Conservation (phyloP, 768 basidiomycete species). For the Tricholoma hemisulphureum region DNA sequence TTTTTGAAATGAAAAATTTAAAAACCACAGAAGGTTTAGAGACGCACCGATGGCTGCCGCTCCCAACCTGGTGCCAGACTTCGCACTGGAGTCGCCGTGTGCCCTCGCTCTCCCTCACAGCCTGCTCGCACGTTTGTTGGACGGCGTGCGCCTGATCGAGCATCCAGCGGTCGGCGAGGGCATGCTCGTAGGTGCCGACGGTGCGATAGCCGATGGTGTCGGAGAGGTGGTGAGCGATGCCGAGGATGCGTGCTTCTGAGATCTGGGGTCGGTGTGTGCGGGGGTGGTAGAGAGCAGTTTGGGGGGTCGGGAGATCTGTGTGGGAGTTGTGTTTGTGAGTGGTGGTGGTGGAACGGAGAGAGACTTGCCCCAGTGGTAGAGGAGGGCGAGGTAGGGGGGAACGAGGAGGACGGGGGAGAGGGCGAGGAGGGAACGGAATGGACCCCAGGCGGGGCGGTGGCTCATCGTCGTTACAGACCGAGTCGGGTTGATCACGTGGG, state of each 20-base stretch:
- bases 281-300: constrained; percentile 58
- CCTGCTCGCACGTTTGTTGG: constrained; percentile 57
- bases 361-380: constrained; percentile 48
- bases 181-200: constrained; percentile 88
- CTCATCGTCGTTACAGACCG: too few relatives aligned
- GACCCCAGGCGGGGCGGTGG: too few relatives aligned
- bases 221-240: constrained; percentile 63
- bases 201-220: constrained; percentile 90
- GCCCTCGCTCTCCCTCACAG: constrained; percentile 37
- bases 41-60: constrained; percentile 76
- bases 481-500: too few relatives aligned
- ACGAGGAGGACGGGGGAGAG: constrained; percentile 55
- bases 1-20: background rate
- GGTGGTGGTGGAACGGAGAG: background rate
- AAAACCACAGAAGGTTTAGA: background rate
- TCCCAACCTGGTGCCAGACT: constrained; percentile 87
- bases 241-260: constrained; percentile 68
- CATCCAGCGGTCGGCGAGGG: constrained; percentile 82
- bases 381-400: constrained; percentile 45
- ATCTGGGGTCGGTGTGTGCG: constrained; percentile 62
- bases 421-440: constrained; percentile 54
- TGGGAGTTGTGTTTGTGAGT: constrained; percentile 5
- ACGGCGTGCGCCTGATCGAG: constrained; percentile 61
- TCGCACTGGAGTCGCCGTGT: constrained; percentile 78
- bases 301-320: constrained; percentile 57